phyloP scores from a whole-genome alignment of 2,329 filamentous ascomycete genomes.

The Fusarium heterosporum region DNA sequence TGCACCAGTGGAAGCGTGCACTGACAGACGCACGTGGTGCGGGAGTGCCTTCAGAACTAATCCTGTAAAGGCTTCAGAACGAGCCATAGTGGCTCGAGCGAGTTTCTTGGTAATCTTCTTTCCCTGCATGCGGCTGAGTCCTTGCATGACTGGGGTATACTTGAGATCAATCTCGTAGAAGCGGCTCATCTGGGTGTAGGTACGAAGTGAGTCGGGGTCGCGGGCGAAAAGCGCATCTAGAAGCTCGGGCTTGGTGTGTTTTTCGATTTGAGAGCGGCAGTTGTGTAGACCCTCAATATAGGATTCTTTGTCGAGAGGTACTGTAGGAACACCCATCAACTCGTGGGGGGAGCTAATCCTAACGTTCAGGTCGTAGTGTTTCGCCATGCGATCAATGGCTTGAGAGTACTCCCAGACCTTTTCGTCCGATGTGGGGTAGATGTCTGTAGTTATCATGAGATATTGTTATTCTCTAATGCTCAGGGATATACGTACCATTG shows the following conservation, averaged over 20 bases:
- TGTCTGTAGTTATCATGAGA: conserved; percentile 1
- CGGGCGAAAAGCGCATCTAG: conserved; percentile 4
- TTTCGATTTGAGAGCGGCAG: conserved; percentile 4
- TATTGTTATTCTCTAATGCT: neutral
- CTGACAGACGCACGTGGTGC: conserved; percentile 11
- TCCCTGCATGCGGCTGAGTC: conserved; percentile 13
- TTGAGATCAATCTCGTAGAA: conserved; percentile 13
- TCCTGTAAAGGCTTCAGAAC: conserved; percentile 10
- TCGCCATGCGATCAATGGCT: conserved; percentile 8
- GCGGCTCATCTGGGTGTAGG: conserved; percentile 16
- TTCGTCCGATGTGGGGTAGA: conserved; percentile 11
- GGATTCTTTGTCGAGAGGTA: conserved; percentile 6
- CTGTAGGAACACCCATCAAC: conserved; percentile 7
- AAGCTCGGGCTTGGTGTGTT: conserved; percentile 4
- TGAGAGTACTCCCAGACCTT: conserved; percentile 9
- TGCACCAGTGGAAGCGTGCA: conserved; percentile 5
- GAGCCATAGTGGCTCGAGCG: conserved; percentile 10
- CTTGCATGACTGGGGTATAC: conserved; percentile 9
- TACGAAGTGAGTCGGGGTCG: conserved; percentile 9
- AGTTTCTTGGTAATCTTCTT: conserved; percentile 14
- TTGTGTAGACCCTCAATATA: conserved; percentile 14
- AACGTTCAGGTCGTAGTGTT: neutral
- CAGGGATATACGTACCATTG: neutral
- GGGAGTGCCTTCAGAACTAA: conserved; percentile 2
- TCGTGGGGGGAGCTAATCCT: conserved; percentile 10